phyloP scores from a whole-genome alignment of 208 protist species.

The Acanthamoeba royreba region DNA sequence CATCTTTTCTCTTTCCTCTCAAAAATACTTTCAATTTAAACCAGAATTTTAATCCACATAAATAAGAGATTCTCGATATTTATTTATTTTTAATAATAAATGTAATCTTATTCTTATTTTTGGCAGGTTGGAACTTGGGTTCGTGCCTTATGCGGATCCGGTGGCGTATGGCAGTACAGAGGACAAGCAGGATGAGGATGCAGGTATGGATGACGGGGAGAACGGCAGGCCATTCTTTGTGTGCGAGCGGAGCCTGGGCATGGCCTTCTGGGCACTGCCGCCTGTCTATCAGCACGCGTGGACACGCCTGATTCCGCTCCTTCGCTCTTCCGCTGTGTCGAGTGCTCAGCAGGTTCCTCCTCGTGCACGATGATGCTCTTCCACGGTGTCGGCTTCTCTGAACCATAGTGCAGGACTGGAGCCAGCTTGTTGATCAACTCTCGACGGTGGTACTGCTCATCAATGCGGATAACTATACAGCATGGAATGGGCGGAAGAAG shows the following conservation, averaged over 20 bases:
- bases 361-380: neutral
- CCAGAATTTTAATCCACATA: neutral
- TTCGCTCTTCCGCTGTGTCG: neutral
- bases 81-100: neutral
- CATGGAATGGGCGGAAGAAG: slow-evolving; percentile 43
- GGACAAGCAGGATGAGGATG: neutral
- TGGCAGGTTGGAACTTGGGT: neutral
- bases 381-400: neutral
- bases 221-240: neutral
- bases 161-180: neutral
- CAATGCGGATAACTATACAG: slow-evolving; percentile 54
- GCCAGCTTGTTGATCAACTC: neutral
- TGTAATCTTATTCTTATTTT: neutral
- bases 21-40: neutral
- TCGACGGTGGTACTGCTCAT: slow-evolving; percentile 35
- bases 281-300: neutral
- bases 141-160: neutral
- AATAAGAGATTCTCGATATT: neutral
- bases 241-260: neutral
- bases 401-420: neutral
- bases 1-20: neutral
- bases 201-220: neutral
- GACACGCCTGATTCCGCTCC: neutral
- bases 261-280: neutral
- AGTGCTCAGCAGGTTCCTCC: neutral